Percentiles rank a stretch among this genome's conserved stretches.
These are phyloP conservation scores for Prosopis cineraria DNA, from an alignment of 306 rosid species.

Conservation along the genomic window DNA sequence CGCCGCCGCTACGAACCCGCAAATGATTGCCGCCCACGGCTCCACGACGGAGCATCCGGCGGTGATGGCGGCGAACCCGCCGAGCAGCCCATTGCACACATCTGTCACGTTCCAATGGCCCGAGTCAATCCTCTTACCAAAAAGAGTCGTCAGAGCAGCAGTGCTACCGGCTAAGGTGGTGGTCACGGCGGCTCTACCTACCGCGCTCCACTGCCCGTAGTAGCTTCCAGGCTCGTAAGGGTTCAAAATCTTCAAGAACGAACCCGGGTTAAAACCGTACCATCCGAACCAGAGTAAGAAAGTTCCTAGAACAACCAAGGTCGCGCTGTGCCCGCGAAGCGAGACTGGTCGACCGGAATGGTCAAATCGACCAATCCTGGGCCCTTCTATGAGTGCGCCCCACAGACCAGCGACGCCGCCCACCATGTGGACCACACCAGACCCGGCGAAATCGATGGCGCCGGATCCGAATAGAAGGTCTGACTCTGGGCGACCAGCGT, in stretches of 20 bases:
- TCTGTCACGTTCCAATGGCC: conserved; percentile 96
- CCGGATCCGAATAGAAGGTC: conserved; percentile 59
- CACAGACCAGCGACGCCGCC: conserved; percentile 89
- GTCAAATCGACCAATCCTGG: conserved; percentile 81
- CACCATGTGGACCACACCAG: conserved; percentile 92
- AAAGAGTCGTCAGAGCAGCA: conserved; percentile 80
- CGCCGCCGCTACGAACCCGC: conserved; percentile 71
- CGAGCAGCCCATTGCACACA: conserved; percentile 83
- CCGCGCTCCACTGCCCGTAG: conserved; percentile 91
- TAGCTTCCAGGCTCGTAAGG: conserved; percentile 42
- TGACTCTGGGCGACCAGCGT: conserved; percentile 25
- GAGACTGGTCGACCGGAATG: conserved; percentile 52
- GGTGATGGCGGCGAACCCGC: conserved; percentile 92
- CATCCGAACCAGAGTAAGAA: conserved; percentile 97
- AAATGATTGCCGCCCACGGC: conserved; percentile 88
- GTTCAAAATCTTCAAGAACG: conserved; percentile 57
- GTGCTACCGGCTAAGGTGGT: conserved; percentile 83
- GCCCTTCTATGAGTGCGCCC: conserved; percentile 89
- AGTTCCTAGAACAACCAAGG: conserved; percentile 73
- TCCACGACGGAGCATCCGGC: conserved; percentile 89
- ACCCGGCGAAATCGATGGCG: conserved; percentile 88
- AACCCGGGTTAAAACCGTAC: conserved; percentile 97
- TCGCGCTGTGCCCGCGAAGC: conserved; percentile 75
- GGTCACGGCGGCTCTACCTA: conserved; percentile 90
- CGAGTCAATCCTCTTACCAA: conserved; percentile 74